Evolutionary conservation across 106 monocot species (phyloP), one percentile per base, ranked within the genome.

Genomic region (Chionographis japonica): DNA sequence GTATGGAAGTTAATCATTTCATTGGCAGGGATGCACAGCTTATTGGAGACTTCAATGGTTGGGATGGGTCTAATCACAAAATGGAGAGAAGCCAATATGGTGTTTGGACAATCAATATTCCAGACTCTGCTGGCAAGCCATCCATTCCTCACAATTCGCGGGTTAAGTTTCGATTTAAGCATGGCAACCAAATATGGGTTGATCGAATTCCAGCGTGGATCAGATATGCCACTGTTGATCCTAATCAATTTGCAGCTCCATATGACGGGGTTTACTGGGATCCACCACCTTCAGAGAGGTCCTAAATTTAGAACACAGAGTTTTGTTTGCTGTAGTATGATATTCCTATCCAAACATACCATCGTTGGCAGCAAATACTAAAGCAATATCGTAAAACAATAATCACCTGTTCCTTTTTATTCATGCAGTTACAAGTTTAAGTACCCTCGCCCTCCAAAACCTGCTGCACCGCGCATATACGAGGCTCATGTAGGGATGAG

Each of bases 401-500:
- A 10, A 46, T 46, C 8, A 10, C 9, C 46, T 62, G 37, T 14
- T 11, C 36, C 18, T 2, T 71, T 68, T 68, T 52, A 35, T 63
- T 75, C 43, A 52, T 63, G 56, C 87, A 94, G 94, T 69, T 81
- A 90, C 54, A 55, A 58, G 37, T 94, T 94, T 68, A 88, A 90
- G 69, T 73, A 85, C 46, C 75, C 78, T 50, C 82, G 90, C 16
- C 94, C 94, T 56, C 69, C 88, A 14, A 95, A 88, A 50, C 88
- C 88, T 56, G 27, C 61, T 20, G 82, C 88, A 68, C 94, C 83
- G 58, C 88, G 94, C 37, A 91, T 95, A 60, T 95, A 95, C 56
- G 94, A 95, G 77, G 94, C 91, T 60, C 94, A 94, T 85, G 90
- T 94, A 12, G 94, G 94, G 46, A 94, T 94, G 94, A 90, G 94